Conservation (phyloP, 1,139 yeast genomes). For the Geotrichum aggregatum region DNA sequence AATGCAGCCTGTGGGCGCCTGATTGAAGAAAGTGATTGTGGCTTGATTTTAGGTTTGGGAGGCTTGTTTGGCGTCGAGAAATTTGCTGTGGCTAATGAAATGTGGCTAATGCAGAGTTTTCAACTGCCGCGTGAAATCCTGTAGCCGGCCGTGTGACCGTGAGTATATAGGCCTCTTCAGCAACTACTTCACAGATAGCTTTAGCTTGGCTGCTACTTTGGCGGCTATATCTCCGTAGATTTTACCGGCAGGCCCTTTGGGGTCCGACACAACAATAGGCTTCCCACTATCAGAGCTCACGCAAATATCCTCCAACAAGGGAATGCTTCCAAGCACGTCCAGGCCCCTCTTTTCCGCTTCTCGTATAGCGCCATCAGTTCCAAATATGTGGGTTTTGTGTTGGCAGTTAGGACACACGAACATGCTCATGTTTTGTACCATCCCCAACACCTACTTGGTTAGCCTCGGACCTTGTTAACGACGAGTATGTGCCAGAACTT, state of each 20-base stretch:
- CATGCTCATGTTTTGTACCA: conserved; percentile 81
- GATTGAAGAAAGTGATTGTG: no score
- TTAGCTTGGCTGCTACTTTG: conserved; percentile 10
- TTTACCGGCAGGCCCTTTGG: conserved; percentile 31
- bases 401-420: conserved; percentile 71
- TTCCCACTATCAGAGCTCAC: conserved; percentile 57
- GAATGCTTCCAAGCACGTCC: conserved; percentile 60
- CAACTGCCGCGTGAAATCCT: no score
- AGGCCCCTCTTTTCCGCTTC: conserved; percentile 54
- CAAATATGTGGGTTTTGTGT: conserved; percentile 73
- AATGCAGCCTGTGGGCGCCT: no score
- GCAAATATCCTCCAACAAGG: conserved; percentile 62
- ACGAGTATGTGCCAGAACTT: conserved; percentile 2
- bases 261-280: conserved; percentile 55
- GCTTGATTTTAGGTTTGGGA: no score
- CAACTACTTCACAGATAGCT: no score
- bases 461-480: neutral
- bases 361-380: conserved; percentile 57
- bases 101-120: no score
- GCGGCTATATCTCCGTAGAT: conserved; percentile 16
- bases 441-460: conserved; percentile 49
- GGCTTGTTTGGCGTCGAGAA: no score
- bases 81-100: no score
- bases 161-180: no score
- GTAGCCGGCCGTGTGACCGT: no score